A percentile compares a stretch with the other conserved stretches of the same genome.
These are phyloP conservation scores for Aleurites moluccanus DNA, from an alignment of 441 rosid species.

Conservation along the genomic window DNA sequence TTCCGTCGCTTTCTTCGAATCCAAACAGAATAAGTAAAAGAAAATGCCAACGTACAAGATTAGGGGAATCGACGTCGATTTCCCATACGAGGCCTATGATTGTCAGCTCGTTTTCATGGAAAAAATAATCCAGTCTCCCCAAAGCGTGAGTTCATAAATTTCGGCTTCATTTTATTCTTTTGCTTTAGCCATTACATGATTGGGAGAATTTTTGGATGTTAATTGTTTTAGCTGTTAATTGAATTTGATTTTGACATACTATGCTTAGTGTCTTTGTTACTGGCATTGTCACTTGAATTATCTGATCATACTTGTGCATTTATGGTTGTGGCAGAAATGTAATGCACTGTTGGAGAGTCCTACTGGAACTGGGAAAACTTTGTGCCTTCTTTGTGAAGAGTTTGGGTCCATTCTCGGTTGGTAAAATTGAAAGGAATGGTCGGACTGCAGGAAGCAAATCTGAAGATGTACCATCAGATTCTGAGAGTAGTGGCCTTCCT, in stretches of 20 bases:
- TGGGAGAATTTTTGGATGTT: background rate
- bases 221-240: background rate
- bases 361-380: constrained; percentile 95
- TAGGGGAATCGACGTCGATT: constrained; percentile 86
- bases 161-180: background rate
- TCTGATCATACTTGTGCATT: background rate
- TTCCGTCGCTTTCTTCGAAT: constrained; percentile 19
- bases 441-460: constrained; percentile 35
- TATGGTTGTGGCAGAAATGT: constrained; percentile 54
- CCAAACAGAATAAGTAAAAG: constrained; percentile 15
- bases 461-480: constrained; percentile 32
- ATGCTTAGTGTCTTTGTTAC: background rate
- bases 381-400: constrained; percentile 95
- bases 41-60: constrained; percentile 76
- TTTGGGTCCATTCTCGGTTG: constrained; percentile 69
- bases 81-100: constrained; percentile 90
- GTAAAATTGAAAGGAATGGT: constrained; percentile 41
- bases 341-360: constrained; percentile 98
- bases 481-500: constrained; percentile 48
- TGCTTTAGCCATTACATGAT: background rate
- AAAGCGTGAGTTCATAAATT: constrained; percentile 48
- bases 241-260: background rate
- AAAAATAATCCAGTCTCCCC: constrained; percentile 83
- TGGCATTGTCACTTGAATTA: background rate
- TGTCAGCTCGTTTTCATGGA: constrained; percentile 96